phyloP scores from a whole-genome alignment of 1,139 yeast species.

The Yarrowia galli region DNA sequence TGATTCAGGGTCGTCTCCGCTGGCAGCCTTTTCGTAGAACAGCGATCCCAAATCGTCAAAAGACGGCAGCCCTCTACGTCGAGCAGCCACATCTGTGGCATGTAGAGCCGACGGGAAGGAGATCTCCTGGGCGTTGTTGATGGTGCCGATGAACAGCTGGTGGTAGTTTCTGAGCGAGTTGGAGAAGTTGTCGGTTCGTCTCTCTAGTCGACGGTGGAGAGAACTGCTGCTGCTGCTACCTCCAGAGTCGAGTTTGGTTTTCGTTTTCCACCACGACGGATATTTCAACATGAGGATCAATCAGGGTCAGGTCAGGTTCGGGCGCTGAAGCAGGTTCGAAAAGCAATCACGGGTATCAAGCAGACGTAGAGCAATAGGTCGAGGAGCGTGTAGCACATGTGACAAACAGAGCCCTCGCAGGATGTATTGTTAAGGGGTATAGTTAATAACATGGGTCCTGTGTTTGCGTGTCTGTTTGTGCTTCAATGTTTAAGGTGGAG shows the following conservation, averaged over 20 bases:
- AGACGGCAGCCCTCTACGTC: background rate
- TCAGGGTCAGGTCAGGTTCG: background rate
- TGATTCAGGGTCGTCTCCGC: conserved; percentile 15
- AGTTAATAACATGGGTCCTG: too few species aligned
- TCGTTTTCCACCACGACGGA: conserved; percentile 1
- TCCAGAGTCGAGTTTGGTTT: background rate
- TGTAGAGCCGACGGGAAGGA: conserved; percentile 7
- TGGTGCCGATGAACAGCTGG: conserved; percentile 22
- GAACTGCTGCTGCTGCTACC: background rate
- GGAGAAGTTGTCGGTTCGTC: background rate
- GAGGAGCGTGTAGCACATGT: background rate
- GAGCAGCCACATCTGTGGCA: background rate
- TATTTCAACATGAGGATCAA: background rate
- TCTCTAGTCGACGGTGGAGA: background rate
- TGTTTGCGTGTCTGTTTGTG: too few species aligned
- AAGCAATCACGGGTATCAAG: conserved; percentile 16
- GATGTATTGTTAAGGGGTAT: too few species aligned
- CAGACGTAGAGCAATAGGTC: conserved; percentile 29
- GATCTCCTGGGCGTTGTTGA: conserved; percentile 12
- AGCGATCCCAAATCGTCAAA: conserved; percentile 15
- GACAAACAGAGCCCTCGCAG: too few species aligned
- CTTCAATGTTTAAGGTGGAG: too few species aligned
- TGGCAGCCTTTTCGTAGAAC: conserved; percentile 10
- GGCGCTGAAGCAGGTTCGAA: conserved; percentile 5
- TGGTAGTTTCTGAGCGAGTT: conserved; percentile 7